Evolutionary conservation across 108 stramenopile genomes (phyloP), one percentile per base, ranked within the genome.

Genomic region (Discostella stelligeroides): DNA sequence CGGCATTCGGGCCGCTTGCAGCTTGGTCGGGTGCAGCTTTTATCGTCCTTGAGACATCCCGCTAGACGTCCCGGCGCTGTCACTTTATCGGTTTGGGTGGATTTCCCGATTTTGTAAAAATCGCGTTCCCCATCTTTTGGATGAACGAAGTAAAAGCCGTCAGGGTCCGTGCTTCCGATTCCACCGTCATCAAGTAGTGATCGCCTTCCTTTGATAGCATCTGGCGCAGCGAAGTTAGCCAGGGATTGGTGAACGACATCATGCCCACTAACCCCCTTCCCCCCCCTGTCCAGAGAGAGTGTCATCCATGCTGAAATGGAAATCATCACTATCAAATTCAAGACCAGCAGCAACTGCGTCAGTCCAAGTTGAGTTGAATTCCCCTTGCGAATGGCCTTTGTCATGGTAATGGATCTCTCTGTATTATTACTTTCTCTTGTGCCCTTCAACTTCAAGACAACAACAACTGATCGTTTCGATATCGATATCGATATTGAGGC

Each of bases 1-100:
- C 72, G 43, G 34, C 72, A 73, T 38, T 73, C 72, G 15, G 72
- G 72, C 27, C 72, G 41, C 21, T 29, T 45, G 43, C 72, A 73
- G 2, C 46, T 56, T 12, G 72, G 63, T 23, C 72, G 54, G 4
- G 72, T 73, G 56, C 72, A 73, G 1, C 45, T 25, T 34, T 49
- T 24, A 14, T 47, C 56, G 58, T 64, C 30, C 43, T 48, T 11
- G 3, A 73, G 56, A 60, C 72, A 73, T 17, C 34, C 55, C 14
- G 55, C 56, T 21, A 73, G 63, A 0, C 38, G 13, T 0, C 4
- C 30, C 12, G 40, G 39, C n/a, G 65, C 65, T 7, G 53, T 4
- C 51, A 69, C 59, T 27, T 75, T 75, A 28, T 75, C 73, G 12
- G 75, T 76, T 0, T 46, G 20, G 27, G 48, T 40, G 13, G 15